Evolutionary conservation across 2,329 filamentous ascomycete genomes (phyloP).

Genomic region (Cladosporium velox): DNA sequence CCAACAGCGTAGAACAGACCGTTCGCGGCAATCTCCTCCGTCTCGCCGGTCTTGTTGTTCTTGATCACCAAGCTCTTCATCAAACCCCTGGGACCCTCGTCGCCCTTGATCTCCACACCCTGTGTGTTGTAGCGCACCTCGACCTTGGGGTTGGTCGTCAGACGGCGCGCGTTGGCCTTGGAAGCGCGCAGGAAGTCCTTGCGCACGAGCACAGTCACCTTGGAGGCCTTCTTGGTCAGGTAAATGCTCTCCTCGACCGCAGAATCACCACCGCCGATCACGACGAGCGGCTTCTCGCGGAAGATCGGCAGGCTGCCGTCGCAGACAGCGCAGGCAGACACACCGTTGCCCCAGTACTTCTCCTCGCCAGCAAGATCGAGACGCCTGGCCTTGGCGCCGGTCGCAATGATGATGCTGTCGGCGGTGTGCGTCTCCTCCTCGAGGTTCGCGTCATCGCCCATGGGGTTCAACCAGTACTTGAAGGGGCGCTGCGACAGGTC

Average conservation of each 20-base stretch:
- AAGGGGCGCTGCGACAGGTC: constrained; percentile 85
- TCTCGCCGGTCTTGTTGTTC: constrained; percentile 72
- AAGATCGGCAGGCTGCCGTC: constrained; percentile 97
- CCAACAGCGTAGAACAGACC: constrained; percentile 97
- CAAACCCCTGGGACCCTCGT: constrained; percentile 70
- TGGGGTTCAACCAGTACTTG: constrained; percentile 72
- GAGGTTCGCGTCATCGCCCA: constrained; percentile 76
- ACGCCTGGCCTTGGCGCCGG: constrained; percentile 86
- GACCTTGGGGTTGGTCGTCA: constrained; percentile 83
- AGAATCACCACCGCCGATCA: constrained; percentile 95
- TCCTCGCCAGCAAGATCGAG: constrained; percentile 85
- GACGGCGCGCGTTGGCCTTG: constrained; percentile 86
- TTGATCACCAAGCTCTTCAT: constrained; percentile 88
- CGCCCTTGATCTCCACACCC: constrained; percentile 81
- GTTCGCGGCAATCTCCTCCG: constrained; percentile 84
- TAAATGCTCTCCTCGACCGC: constrained; percentile 97
- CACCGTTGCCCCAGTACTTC: constrained; percentile 95
- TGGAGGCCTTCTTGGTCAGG: constrained; percentile 93
- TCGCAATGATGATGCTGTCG: constrained; percentile 90
- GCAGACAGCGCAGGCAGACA: constrained; percentile 95
- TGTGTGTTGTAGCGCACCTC: constrained; percentile 84
- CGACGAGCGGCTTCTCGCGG: constrained; percentile 90
- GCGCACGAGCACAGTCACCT: constrained; percentile 91
- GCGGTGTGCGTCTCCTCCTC: constrained; percentile 77
- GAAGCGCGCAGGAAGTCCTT: constrained; percentile 83